Base-by-base conservation (phyloP, 2,329 filamentous ascomycete genomes). In the Didymella exigua region DNA sequence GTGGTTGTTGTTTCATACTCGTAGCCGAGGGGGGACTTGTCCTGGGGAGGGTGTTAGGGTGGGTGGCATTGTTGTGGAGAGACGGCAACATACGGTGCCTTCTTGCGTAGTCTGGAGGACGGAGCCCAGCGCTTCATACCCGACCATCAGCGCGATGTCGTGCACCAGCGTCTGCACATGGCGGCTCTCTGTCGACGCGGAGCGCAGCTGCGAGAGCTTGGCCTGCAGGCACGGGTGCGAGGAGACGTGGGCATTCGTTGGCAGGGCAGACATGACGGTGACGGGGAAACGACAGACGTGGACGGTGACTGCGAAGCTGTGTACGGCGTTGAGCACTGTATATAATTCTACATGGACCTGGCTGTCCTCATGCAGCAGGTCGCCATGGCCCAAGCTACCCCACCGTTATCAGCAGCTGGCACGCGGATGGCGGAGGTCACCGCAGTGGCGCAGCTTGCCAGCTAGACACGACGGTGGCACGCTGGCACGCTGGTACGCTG, bases 191-290 rank as follows among this genome's bases (percentile, higher is more conserved):
- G 90, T 86, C 36, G 80, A 82, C 52, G 85, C 81, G 34, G 90
- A 95, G 56, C 93, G 89, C 41, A 98, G 85, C 78, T 95, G 90
- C 65, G 90, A 93, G 68, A 98, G 86, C 81, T 98, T 98, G 65
- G 89, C 91, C 67, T 84, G 82, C 36, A 97, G 82, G 76, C 91
- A 96, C 30, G 93, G 93, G 76, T 98, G 93, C 14, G 80, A 80
- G 33, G 92, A 96, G 72, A 96, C 79, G 78, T 95, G 91, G 30
- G 85, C 79, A 69, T 86, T 87, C 44, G 75, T 60, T 16, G 83
- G 82, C 27, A 84, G 53, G 2, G 74, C 58, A 71, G 33, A 36
- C 33, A 36, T 36, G 18, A 75, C 76, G 54, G 29, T 60, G 56
- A 43, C 36, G 37, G 14, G 43, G 42, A 41, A 34, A 47, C 5